phyloP scores from a whole-genome alignment of 2,329 filamentous ascomycete genomes.

The Apiospora sp. region DNA sequence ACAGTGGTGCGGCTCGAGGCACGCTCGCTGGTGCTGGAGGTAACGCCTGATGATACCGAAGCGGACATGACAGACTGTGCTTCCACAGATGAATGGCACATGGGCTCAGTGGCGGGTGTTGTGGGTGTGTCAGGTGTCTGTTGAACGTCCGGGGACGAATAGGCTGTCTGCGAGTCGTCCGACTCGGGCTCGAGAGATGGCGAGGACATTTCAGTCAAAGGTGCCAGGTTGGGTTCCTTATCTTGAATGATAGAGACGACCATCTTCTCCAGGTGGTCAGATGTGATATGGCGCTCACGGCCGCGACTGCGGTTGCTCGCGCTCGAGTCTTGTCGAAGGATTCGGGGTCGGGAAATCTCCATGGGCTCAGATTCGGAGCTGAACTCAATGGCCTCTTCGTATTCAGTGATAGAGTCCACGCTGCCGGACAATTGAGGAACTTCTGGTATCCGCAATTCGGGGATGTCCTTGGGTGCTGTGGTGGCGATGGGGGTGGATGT shows the following conservation, averaged over 20 bases:
- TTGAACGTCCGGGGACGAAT: conserved; percentile 59
- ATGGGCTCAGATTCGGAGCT: conserved; percentile 61
- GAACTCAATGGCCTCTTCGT: conserved; percentile 72
- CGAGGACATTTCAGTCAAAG: conserved; percentile 54
- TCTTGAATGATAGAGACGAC: conserved; percentile 92
- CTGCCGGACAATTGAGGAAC: conserved; percentile 79
- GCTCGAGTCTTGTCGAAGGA: conserved; percentile 75
- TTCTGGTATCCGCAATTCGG: conserved; percentile 54
- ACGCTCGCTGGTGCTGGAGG: conserved; percentile 54
- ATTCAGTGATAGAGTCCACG: conserved; percentile 72
- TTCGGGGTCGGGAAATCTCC: conserved; percentile 70
- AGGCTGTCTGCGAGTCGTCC: conserved; percentile 48
- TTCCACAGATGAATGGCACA: conserved; percentile 34
- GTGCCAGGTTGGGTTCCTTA: conserved; percentile 71
- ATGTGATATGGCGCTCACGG: conserved; percentile 89
- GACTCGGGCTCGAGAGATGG: conserved; percentile 53
- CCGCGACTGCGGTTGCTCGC: conserved; percentile 75
- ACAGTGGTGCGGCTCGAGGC: conserved; percentile 62
- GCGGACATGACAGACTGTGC: neutral
- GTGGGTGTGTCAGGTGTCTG: conserved; percentile 56
- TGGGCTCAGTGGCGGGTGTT: conserved; percentile 40
- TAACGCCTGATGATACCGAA: conserved; percentile 56
- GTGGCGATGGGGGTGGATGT: conserved; percentile 28
- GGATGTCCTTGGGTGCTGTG: conserved; percentile 60
- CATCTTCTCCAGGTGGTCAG: conserved; percentile 91